A percentile compares a stretch with the other conserved stretches of the same genome.
These are phyloP conservation scores for Karstenula rhodostoma DNA, from an alignment of 2,329 filamentous ascomycete genomes.

Conservation along the genomic window DNA sequence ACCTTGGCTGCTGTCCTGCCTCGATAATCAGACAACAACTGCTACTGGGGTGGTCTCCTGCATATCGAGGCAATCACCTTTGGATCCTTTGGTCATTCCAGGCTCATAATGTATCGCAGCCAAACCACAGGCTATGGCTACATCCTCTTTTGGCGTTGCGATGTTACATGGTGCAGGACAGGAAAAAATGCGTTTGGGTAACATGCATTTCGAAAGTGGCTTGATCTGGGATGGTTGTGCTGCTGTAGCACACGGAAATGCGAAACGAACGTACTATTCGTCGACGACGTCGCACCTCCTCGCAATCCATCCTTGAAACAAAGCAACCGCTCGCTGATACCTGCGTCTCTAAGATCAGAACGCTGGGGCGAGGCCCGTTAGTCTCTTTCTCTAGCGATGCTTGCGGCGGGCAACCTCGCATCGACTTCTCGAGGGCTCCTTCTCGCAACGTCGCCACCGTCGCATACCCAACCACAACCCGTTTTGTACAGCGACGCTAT, in stretches of 20 bases:
- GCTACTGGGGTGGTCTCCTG: background rate
- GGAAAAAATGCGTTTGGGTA: background rate
- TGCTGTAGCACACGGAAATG: background rate
- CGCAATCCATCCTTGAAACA: background rate
- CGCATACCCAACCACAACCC: background rate
- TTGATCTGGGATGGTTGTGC: background rate
- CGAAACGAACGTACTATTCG: background rate
- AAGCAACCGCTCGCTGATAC: background rate
- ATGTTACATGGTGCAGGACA: background rate
- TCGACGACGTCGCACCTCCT: background rate
- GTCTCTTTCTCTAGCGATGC: background rate
- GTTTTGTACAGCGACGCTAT: background rate
- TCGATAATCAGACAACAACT: background rate
- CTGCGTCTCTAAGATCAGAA: background rate
- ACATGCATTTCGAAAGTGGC: background rate
- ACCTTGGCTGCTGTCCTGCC: background rate
- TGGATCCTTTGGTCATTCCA: too few species aligned
- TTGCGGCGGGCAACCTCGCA: too few species aligned
- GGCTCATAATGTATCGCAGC: too few species aligned
- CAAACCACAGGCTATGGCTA: too few species aligned
- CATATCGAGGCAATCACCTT: background rate
- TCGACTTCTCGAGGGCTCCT: background rate
- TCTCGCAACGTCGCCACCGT: background rate
- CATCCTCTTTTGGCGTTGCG: too few species aligned
- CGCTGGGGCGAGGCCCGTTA: background rate